A percentile compares a stretch with the other conserved stretches of the same genome.
These are phyloP conservation scores for Tolypocladium ophioglossoides DNA, from an alignment of 2,329 filamentous ascomycete species.

Conservation along the genomic window DNA sequence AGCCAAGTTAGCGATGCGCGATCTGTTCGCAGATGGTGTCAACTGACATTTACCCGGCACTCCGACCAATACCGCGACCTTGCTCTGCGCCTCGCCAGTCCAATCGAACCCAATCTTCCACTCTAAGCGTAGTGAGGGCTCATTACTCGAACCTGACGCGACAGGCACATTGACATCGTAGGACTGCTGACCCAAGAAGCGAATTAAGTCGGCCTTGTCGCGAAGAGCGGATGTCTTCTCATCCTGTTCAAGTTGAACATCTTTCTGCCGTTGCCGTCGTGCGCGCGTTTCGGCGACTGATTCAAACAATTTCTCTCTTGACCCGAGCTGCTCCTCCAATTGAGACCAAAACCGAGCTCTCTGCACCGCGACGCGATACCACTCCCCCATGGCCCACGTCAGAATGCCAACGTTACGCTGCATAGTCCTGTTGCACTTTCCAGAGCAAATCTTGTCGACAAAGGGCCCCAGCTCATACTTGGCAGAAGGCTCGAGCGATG, in stretches of 20 bases:
- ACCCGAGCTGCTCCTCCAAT: conserved; percentile 36
- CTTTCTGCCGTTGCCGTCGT: conserved; percentile 11
- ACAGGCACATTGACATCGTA: conserved; percentile 32
- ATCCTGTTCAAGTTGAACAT: conserved; percentile 12
- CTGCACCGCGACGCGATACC: conserved; percentile 49
- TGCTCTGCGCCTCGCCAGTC: conserved; percentile 59
- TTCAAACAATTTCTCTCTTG: conserved; percentile 16
- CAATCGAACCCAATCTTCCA: conserved; percentile 62
- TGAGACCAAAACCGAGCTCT: conserved; percentile 53
- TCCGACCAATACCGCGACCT: conserved; percentile 41
- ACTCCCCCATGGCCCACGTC: conserved; percentile 59
- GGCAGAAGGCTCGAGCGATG: conserved; percentile 46
- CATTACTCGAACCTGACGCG: conserved; percentile 17
- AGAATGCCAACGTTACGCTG: conserved; percentile 48
- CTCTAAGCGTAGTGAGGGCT: conserved; percentile 39
- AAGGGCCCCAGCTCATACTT: conserved; percentile 47
- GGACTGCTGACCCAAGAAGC: conserved; percentile 41
- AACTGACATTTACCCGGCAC: conserved; percentile 54
- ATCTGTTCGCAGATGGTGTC: neutral
- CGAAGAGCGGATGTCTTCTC: conserved; percentile 5
- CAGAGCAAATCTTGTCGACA: conserved; percentile 30
- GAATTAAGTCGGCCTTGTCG: conserved; percentile 33
- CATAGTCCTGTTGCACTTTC: conserved; percentile 31
- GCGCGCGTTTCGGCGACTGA: conserved; percentile 12
- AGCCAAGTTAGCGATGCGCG: conserved; percentile 6